Evolutionary conservation across 2,329 filamentous ascomycete genomes (phyloP), one percentile per base, ranked within the genome.

Genomic region (Colletotrichum liaoningense): DNA sequence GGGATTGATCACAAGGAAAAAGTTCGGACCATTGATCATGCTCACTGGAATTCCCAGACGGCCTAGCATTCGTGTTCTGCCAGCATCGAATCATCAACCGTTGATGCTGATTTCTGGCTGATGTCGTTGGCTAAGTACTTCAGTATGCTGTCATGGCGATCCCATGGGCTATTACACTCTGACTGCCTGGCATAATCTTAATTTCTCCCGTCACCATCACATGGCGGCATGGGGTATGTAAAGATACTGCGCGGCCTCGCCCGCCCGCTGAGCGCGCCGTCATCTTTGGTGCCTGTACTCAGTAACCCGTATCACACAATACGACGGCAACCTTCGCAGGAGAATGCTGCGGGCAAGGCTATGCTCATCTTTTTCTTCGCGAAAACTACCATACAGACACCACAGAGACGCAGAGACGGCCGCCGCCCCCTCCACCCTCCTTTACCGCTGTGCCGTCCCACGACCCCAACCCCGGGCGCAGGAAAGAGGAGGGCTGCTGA

Each of bases 341-440:
- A 11, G 3, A 62, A 63, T 5, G n/a, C 60, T 7, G 26, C 14
- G n/a, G 22, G 16, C 38, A 19, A 14, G 57, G 28, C 35, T 16
- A 49, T 11, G 42, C 19, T 8, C 19, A n/a, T 49, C 42, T 49
- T n/a, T 22, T 49, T 19, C 38, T 42, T 42, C 38, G 42, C 42
- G 42, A 49, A 49, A 22, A 49, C 19, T 11, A 11, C 42, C 19
- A n/a, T 49, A 19, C 19, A 5, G 42, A 22, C 12, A 35, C 38
- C 38, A 16, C 42, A n/a, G 42, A 33, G 16, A 42, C 65, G 38
- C 52, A 42, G 33, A 42, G 66, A 55, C 46, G 55, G 33, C 65
- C 58, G 52, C 57, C 59, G 35, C 46, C 68, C 60, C 60, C 59
- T 46, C 54, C 28, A 38, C 35, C 58, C 69, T 49, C 19, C 42